phyloP scores from a whole-genome alignment of 2,329 filamentous ascomycete genomes.

The Pseudogymnoascus sp. region DNA sequence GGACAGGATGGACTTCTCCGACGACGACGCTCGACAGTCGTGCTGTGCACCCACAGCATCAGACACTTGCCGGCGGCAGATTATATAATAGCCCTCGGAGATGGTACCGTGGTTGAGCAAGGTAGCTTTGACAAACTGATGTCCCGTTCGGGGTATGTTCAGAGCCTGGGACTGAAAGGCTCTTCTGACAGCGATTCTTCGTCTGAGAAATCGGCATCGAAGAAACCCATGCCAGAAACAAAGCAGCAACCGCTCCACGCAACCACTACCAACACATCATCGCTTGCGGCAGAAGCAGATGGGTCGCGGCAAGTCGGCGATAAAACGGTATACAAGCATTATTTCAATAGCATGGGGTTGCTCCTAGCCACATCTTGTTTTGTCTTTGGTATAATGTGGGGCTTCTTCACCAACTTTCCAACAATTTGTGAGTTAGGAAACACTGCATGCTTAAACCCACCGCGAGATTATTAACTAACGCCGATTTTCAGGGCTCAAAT shows the following conservation, averaged over 20 bases:
- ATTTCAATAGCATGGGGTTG: slow-evolving; percentile 21
- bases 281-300: background rate
- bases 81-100: slow-evolving; percentile 29
- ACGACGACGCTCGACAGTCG: slow-evolving; percentile 25
- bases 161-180: background rate
- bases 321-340: slow-evolving; percentile 20
- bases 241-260: slow-evolving; percentile 4
- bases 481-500: slow-evolving; percentile 17
- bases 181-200: slow-evolving; percentile 9
- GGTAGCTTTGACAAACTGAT: slow-evolving; percentile 29
- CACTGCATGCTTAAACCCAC: background rate
- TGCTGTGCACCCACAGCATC: slow-evolving; percentile 29
- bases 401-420: slow-evolving; percentile 23
- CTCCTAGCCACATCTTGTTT: slow-evolving; percentile 11
- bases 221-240: background rate
- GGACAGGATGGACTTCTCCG: slow-evolving; percentile 12
- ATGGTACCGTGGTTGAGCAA: slow-evolving; percentile 29
- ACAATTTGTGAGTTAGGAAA: slow-evolving; percentile 20
- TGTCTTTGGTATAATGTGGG: slow-evolving; percentile 18
- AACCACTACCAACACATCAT: background rate
- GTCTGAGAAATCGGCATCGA: background rate
- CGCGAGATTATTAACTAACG: slow-evolving; percentile 10
- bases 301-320: background rate
- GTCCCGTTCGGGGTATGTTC: slow-evolving; percentile 12
- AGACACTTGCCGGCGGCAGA: slow-evolving; percentile 27